phyloP scores from a whole-genome alignment of 2,329 filamentous ascomycete genomes.

The Neonectria neomacrospora region DNA sequence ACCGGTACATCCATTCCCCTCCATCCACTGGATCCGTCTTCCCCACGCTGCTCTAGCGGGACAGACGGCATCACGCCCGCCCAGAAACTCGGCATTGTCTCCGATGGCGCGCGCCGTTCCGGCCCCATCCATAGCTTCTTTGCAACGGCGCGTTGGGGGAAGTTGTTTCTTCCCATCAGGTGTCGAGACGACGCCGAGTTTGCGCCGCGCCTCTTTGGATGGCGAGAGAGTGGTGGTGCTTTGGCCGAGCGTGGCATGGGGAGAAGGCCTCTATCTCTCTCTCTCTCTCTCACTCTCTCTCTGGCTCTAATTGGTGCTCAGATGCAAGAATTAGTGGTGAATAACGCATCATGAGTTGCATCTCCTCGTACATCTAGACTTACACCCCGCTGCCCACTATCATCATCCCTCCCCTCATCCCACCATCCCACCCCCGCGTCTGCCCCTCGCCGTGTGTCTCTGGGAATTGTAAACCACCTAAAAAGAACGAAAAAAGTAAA shows the following conservation, averaged over 20 bases:
- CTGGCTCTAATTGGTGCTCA: too few relatives aligned
- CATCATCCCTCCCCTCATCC: slow-evolving; percentile 25
- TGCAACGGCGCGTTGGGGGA: neutral
- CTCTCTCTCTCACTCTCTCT: too few relatives aligned
- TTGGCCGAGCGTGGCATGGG: neutral
- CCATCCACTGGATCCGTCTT: slow-evolving; percentile 1
- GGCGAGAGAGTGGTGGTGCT: slow-evolving; percentile 13
- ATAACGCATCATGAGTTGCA: neutral
- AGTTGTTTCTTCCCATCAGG: slow-evolving; percentile 5
- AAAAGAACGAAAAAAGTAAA: slow-evolving; percentile 3
- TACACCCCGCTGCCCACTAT: slow-evolving; percentile 12
- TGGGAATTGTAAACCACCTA: neutral
- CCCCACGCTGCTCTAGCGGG: slow-evolving; percentile 15
- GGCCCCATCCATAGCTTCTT: slow-evolving; percentile 1
- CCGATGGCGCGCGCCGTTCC: slow-evolving; percentile 7
- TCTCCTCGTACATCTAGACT: neutral
- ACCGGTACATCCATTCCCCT: slow-evolving; percentile 8
- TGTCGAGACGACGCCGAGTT: slow-evolving; percentile 12
- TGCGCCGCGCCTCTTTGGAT: neutral
- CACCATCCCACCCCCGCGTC: slow-evolving; percentile 20
- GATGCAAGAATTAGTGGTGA: neutral
- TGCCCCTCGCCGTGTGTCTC: slow-evolving; percentile 6
- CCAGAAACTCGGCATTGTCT: slow-evolving; percentile 19
- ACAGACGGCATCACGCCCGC: slow-evolving; percentile 19
- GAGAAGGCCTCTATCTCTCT: too few relatives aligned